Percentiles rank a stretch among this genome's conserved stretches.
Conservation (phyloP, 768 basidiomycete genomes). For the Paxillus involutus region DNA sequence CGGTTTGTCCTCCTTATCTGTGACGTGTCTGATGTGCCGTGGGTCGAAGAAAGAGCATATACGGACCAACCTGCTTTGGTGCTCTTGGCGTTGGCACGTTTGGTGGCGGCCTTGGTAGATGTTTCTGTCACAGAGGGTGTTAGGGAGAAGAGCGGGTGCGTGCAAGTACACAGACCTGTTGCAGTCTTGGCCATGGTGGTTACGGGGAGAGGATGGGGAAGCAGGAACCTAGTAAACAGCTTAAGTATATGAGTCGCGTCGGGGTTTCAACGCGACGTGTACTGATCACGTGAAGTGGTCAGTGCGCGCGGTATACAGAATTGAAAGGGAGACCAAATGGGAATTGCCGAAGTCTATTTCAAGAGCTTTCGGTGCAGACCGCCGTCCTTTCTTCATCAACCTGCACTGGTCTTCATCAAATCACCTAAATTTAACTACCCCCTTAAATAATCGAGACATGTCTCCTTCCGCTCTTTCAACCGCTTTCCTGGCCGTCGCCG, state of each 20-base stretch:
- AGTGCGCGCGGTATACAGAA: conserved; percentile 6
- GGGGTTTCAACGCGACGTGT: conserved; percentile 14
- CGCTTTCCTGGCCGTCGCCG: conserved; percentile 31
- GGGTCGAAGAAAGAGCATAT: not conserved
- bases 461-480: conserved; percentile 41
- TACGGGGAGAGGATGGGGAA: conserved; percentile 6
- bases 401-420: too few relatives aligned
- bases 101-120: conserved; percentile 57
- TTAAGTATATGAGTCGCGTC: conserved; percentile 27
- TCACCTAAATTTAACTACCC: not conserved
- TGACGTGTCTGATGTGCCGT: not conserved
- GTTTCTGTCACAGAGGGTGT: conserved; percentile 37
- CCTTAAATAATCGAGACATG: conserved; percentile 28
- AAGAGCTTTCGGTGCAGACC: not conserved
- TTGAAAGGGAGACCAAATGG: not conserved
- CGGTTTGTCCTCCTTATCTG: conserved; percentile 44
- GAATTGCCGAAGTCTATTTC: conserved; percentile 24
- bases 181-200: conserved; percentile 49
- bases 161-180: conserved; percentile 38
- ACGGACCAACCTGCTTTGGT: conserved; percentile 34
- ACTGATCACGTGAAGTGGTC: conserved; percentile 27
- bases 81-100: conserved; percentile 47
- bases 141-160: not conserved
- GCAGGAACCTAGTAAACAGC: conserved; percentile 1
- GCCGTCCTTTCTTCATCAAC: not conserved